These are phyloP conservation scores for Senna tora DNA, from an alignment of 306 rosid species.

Conservation along the genomic window DNA sequence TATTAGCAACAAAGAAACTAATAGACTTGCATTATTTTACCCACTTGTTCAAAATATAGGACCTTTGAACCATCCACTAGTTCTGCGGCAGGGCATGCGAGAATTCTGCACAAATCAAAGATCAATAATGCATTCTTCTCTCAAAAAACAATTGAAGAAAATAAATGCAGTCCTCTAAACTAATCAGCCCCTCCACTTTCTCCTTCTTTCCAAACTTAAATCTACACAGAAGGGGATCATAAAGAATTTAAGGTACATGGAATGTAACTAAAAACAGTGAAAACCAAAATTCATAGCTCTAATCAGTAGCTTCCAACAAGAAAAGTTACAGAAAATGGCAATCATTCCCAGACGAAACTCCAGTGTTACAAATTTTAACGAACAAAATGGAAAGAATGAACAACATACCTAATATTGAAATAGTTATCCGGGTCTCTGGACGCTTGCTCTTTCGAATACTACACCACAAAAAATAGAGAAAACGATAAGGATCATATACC, in stretches of 20 bases:
- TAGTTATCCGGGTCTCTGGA: slow-evolving; percentile 87
- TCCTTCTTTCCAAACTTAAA: neutral
- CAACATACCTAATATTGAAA: slow-evolving; percentile 79
- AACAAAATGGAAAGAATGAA: too few relatives aligned
- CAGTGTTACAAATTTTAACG: neutral
- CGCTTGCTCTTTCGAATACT: slow-evolving; percentile 93
- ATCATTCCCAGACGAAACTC: neutral
- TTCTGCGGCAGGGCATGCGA: slow-evolving; percentile 94
- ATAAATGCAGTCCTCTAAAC: neutral
- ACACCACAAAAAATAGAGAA: slow-evolving; percentile 6
- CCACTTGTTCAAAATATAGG: slow-evolving; percentile 88
- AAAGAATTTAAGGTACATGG: slow-evolving; percentile 2
- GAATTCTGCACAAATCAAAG: slow-evolving; percentile 40
- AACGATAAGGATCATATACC: neutral
- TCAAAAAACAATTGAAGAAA: neutral
- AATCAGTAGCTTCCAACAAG: neutral
- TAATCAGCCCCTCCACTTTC: neutral
- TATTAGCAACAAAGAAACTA: neutral
- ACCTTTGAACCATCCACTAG: slow-evolving; percentile 90
- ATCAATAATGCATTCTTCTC: slow-evolving; percentile 7
- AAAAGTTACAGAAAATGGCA: neutral
- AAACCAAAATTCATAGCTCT: neutral
- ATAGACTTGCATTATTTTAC: slow-evolving; percentile 4
- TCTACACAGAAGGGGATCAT: neutral
- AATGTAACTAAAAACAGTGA: slow-evolving; percentile 18